These are phyloP conservation scores for Trichoderma sp. DNA, from an alignment of 2,329 filamentous ascomycete species.

Conservation along the genomic window DNA sequence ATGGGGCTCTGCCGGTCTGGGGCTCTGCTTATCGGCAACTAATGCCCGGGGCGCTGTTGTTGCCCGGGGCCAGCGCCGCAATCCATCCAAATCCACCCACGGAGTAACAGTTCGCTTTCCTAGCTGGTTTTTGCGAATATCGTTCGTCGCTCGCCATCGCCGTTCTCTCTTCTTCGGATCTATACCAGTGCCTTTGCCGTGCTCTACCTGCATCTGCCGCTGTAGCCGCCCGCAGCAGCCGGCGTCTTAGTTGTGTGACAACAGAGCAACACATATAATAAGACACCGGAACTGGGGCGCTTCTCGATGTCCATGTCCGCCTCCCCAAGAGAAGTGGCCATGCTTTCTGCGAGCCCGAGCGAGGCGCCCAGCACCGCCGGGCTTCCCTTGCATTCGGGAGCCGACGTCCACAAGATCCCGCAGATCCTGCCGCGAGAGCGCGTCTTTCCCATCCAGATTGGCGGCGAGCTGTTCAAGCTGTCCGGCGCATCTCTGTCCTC, in stretches of 20 bases:
- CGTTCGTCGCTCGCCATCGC: not conserved
- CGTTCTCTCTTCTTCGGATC: not conserved
- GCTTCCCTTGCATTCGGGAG: conserved; percentile 32
- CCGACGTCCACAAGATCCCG: conserved; percentile 51
- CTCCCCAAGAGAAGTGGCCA: conserved; percentile 19
- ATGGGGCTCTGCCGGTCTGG: not conserved
- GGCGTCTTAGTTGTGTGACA: not conserved
- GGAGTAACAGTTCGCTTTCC: not conserved
- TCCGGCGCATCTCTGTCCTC: conserved; percentile 73
- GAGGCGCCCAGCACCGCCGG: conserved; percentile 30
- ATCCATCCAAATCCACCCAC: not conserved
- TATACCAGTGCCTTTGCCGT: not conserved
- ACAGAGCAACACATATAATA: not conserved
- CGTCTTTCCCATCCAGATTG: conserved; percentile 75
- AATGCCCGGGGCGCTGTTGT: not conserved
- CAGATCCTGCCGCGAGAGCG: conserved; percentile 67
- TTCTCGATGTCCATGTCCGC: not conserved
- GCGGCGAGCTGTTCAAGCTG: conserved; percentile 69
- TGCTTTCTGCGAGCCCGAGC: conserved; percentile 34
- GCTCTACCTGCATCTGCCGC: not conserved
- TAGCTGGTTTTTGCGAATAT: not conserved
- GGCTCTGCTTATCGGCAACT: not conserved
- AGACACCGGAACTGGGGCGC: not conserved
- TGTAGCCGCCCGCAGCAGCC: not conserved
- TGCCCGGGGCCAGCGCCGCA: not conserved